These are phyloP conservation scores for Schwanniomyces etchellsii DNA, from an alignment of 1,139 yeast genomes.

Conservation along the genomic window DNA sequence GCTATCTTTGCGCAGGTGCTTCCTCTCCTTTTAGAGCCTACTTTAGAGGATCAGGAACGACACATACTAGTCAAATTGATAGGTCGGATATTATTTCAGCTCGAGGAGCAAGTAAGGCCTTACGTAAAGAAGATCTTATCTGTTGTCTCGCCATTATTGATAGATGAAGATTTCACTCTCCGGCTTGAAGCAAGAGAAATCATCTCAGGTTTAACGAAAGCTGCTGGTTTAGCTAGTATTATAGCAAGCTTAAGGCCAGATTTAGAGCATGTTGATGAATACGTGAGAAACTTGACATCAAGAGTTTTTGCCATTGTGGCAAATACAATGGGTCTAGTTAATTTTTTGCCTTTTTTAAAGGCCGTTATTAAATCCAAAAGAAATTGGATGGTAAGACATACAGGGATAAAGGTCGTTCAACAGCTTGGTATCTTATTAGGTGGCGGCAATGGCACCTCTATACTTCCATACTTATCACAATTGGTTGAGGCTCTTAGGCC, in stretches of 20 bases:
- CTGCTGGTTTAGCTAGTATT: slow-evolving; percentile 80
- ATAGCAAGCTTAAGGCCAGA: slow-evolving; percentile 76
- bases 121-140: slow-evolving; percentile 66
- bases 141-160: slow-evolving; percentile 73
- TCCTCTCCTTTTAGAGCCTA: slow-evolving; percentile 69
- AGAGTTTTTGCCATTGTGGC: slow-evolving; percentile 84
- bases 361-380: slow-evolving; percentile 80
- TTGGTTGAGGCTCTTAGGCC: slow-evolving; percentile 57
- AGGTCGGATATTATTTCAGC: slow-evolving; percentile 60
- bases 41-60: slow-evolving; percentile 77
- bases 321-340: slow-evolving; percentile 67
- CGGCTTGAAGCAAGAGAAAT: slow-evolving; percentile 79
- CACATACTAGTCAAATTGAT: slow-evolving; percentile 74
- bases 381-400: slow-evolving; percentile 82
- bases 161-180: slow-evolving; percentile 72
- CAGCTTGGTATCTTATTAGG: slow-evolving; percentile 71
- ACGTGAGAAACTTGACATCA: slow-evolving; percentile 71
- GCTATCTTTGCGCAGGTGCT: slow-evolving; percentile 62
- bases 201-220: slow-evolving; percentile 66
- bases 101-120: slow-evolving; percentile 66
- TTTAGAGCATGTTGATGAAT: slow-evolving; percentile 78
- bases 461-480: slow-evolving; percentile 67
- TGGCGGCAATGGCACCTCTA: slow-evolving; percentile 47
- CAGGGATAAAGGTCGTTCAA: slow-evolving; percentile 76
- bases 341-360: slow-evolving; percentile 69